Evolutionary conservation across 2,329 filamentous ascomycete genomes (phyloP).

Genomic region (Penicillium digitatum): DNA sequence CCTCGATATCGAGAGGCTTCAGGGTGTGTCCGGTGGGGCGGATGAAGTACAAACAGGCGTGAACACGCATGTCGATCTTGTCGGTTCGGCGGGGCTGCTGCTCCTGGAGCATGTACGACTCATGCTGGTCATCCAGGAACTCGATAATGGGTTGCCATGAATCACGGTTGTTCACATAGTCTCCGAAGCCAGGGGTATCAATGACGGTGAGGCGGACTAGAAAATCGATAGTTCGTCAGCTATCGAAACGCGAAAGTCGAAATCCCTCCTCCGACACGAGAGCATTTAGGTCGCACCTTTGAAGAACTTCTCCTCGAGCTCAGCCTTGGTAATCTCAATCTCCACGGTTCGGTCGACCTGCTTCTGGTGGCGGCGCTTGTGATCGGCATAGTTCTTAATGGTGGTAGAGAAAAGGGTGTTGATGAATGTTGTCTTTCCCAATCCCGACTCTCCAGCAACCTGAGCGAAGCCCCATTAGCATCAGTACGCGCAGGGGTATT

Average conservation of each 20-base stretch:
- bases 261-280: not conserved
- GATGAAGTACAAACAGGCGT: constrained; percentile 98
- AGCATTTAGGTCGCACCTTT: constrained; percentile 63
- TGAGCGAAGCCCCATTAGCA: constrained; percentile 42
- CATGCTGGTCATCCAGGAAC: constrained; percentile 99
- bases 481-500: not conserved
- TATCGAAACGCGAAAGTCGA: not conserved
- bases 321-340: constrained; percentile 99
- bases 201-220: constrained; percentile 96
- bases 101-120: constrained; percentile 99
- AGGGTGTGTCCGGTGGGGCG: constrained; percentile 96
- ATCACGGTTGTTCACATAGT: constrained; percentile 99
- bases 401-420: constrained; percentile 99
- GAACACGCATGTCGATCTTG: constrained; percentile 98
- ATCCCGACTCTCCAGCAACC: constrained; percentile 96
- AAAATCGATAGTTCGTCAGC: constrained; percentile 19
- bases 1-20: constrained; percentile 98
- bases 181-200: constrained; percentile 96
- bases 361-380: constrained; percentile 98
- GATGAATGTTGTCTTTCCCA: constrained; percentile 99
- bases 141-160: constrained; percentile 99
- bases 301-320: constrained; percentile 99
- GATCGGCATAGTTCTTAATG: constrained; percentile 99
- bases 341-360: constrained; percentile 99
- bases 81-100: constrained; percentile 96